A percentile compares a stretch with the other conserved stretches of the same genome.
These are phyloP conservation scores for Candida pini DNA, from an alignment of 805 yeast genomes.

Conservation along the genomic window DNA sequence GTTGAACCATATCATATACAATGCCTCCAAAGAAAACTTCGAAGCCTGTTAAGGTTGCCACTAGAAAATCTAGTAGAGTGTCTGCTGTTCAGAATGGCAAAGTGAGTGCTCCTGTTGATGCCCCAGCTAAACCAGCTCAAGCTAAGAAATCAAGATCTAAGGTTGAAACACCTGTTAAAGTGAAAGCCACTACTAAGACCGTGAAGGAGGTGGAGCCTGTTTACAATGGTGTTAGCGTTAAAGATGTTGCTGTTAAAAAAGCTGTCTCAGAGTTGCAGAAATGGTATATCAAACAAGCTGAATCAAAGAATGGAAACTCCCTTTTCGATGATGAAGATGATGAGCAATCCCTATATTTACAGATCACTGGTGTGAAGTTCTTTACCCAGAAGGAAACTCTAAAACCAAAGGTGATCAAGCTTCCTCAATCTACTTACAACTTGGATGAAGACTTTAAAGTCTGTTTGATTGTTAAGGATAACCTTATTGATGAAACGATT, in stretches of 20 bases:
- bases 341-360: constrained; percentile 50
- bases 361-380: constrained; percentile 60
- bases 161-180: constrained; percentile 2
- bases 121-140: constrained; percentile 1
- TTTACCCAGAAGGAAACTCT: constrained; percentile 54
- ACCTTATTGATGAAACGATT: constrained; percentile 38
- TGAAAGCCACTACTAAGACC: constrained; percentile 5
- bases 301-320: constrained; percentile 30
- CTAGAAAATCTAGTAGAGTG: constrained; percentile 4
- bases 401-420: constrained; percentile 46
- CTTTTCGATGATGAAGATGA: constrained; percentile 56
- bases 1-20: neutral
- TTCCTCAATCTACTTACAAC: constrained; percentile 42
- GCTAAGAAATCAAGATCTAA: neutral
- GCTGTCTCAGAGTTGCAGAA: constrained; percentile 65
- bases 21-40: constrained; percentile 19
- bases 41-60: constrained; percentile 9
- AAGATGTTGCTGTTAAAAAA: constrained; percentile 30
- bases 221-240: constrained; percentile 9
- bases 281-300: constrained; percentile 37
- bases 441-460: constrained; percentile 41
- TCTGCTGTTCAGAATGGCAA: constrained; percentile 12
- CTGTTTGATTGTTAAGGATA: constrained; percentile 69
- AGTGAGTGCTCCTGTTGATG: constrained; percentile 13
- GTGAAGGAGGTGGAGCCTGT: constrained; percentile 44